A percentile compares a stretch with the other conserved stretches of the same genome.
These are phyloP conservation scores for Alternaria consortialis DNA, from an alignment of 2,329 filamentous ascomycete species.

Conservation along the genomic window DNA sequence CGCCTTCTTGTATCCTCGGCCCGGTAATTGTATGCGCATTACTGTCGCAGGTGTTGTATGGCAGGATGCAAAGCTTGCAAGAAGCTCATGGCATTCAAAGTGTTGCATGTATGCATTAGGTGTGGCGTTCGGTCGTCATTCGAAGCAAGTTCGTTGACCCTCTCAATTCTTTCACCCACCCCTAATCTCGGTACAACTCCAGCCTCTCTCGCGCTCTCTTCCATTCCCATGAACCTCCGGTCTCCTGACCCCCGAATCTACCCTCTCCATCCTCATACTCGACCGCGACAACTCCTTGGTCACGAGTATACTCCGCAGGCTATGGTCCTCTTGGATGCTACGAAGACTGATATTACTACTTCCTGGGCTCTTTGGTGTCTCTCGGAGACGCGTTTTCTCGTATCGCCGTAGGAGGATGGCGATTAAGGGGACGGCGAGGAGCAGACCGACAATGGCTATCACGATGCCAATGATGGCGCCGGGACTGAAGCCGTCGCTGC, in stretches of 20 bases:
- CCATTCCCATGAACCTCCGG: conserved; percentile 22
- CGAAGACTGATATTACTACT: conserved; percentile 19
- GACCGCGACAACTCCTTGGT: conserved; percentile 33
- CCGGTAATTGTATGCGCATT: not conserved
- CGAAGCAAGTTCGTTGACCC: not conserved
- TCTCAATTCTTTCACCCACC: conserved; percentile 21
- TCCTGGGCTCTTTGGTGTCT: conserved; percentile 21
- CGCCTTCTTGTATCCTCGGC: not conserved
- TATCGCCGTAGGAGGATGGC: conserved; percentile 31
- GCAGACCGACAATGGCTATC: conserved; percentile 26
- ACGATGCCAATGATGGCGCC: conserved; percentile 37
- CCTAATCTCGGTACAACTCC: conserved; percentile 29
- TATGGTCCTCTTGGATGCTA: conserved; percentile 28
- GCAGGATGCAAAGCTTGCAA: not conserved
- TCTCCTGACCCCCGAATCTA: conserved; percentile 14
- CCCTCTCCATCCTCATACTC: conserved; percentile 28
- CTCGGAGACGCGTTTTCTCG: conserved; percentile 29
- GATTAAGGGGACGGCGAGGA: conserved; percentile 30
- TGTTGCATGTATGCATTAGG: not conserved
- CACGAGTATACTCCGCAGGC: conserved; percentile 32
- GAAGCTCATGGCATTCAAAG: not conserved
- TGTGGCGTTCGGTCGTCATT: not conserved
- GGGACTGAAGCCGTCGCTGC: conserved; percentile 28
- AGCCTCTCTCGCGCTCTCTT: conserved; percentile 20
- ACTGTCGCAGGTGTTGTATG: not conserved